Percentiles rank a stretch among this genome's conserved stretches.
These are phyloP conservation scores for Cutaneotrichosporon cavernicola DNA, from an alignment of 1,284 basidiomycete species.

Conservation along the genomic window DNA sequence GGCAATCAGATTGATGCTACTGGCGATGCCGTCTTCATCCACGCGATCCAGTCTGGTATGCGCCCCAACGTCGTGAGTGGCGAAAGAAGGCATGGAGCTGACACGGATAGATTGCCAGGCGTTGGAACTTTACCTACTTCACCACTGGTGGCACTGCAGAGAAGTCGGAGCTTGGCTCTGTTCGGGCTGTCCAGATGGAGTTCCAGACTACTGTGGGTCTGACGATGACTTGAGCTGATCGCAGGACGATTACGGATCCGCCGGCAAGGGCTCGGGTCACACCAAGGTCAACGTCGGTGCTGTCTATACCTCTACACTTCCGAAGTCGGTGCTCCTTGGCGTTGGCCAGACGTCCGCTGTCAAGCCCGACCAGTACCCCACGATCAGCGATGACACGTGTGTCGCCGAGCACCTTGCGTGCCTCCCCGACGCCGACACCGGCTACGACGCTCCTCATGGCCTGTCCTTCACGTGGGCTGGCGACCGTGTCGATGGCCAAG, in stretches of 20 bases:
- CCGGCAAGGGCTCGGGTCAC: slow-evolving; percentile 72
- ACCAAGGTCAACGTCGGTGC: slow-evolving; percentile 79
- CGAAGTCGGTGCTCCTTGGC: slow-evolving; percentile 31
- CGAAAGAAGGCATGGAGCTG: not conserved
- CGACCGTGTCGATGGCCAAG: slow-evolving; percentile 57
- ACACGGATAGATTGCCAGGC: slow-evolving; percentile 62
- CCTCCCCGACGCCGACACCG: slow-evolving; percentile 68
- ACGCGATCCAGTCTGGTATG: slow-evolving; percentile 95
- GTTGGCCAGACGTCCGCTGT: slow-evolving; percentile 67
- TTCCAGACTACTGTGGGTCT: slow-evolving; percentile 71
- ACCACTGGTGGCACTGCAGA: slow-evolving; percentile 56
- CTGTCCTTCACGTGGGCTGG: slow-evolving; percentile 79
- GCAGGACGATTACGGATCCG: slow-evolving; percentile 65
- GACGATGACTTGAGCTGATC: not conserved
- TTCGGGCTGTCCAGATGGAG: slow-evolving; percentile 92
- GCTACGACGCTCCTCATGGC: slow-evolving; percentile 72
- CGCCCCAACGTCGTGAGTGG: slow-evolving; percentile 72
- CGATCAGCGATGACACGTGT: slow-evolving; percentile 61
- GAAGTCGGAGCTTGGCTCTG: slow-evolving; percentile 63
- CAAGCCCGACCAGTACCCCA: slow-evolving; percentile 50
- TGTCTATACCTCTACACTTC: slow-evolving; percentile 34
- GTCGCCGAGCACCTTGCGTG: slow-evolving; percentile 67
- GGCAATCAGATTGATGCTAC: slow-evolving; percentile 67
- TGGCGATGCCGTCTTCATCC: slow-evolving; percentile 87
- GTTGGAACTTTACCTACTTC: slow-evolving; percentile 97